Evolutionary conservation across 228 moss, liverwort and hornwort genomes (phyloP).

Genomic region (Sphagnum fallax): DNA sequence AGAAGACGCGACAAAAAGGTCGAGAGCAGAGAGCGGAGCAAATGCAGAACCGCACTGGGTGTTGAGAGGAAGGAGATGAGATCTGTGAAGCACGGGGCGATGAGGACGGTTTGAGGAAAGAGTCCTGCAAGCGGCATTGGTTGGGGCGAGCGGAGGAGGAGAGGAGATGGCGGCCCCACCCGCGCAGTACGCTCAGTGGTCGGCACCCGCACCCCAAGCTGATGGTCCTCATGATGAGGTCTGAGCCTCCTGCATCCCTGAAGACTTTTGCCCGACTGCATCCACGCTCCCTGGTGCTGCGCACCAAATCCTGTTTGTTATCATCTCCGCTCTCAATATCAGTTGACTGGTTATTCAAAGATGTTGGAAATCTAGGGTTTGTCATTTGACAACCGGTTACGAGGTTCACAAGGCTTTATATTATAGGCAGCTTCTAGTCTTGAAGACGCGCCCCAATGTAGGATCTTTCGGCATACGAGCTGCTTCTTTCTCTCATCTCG

Average conservation of each 20-base stretch:
- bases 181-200: conserved; percentile 54
- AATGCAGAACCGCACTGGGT: too few relatives aligned
- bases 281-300: background rate
- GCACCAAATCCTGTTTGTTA: background rate
- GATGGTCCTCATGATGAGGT: conserved; percentile 48
- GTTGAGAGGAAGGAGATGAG: too few relatives aligned
- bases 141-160: background rate
- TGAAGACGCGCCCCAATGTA: too few relatives aligned
- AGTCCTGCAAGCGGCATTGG: too few relatives aligned
- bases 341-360: background rate
- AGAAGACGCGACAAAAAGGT: too few relatives aligned
- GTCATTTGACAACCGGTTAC: too few relatives aligned
- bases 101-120: too few relatives aligned
- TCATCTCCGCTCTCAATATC: background rate
- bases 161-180: conserved; percentile 48
- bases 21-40: too few relatives aligned
- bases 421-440: background rate
- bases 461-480: too few relatives aligned
- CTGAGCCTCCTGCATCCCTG: background rate
- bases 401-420: background rate
- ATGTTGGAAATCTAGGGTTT: background rate
- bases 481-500: too few relatives aligned
- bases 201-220: conserved; percentile 33
- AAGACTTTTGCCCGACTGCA: background rate
- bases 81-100: too few relatives aligned